These are phyloP conservation scores for Penicillium nordicum DNA, from an alignment of 2,329 filamentous ascomycete species.

Conservation along the genomic window DNA sequence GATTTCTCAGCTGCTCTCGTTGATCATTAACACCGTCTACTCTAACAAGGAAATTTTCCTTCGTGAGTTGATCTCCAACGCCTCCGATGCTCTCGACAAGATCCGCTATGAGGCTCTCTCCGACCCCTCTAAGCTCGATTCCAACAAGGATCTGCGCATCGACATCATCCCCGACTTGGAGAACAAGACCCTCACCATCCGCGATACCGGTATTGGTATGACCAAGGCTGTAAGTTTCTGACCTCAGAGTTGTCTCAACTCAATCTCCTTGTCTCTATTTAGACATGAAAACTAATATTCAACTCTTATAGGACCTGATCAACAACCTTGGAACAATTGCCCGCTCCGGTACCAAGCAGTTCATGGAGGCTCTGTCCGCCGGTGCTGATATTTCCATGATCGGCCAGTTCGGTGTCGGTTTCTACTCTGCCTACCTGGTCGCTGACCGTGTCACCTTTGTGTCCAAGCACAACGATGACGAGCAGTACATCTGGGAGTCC, in stretches of 20 bases:
- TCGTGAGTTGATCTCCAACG: constrained; percentile 96
- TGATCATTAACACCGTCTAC: constrained; percentile 99
- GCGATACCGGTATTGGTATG: constrained; percentile 99
- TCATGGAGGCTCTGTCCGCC: constrained; percentile 98
- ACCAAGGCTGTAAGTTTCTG: constrained; percentile 87
- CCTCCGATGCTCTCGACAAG: constrained; percentile 99
- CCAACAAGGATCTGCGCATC: constrained; percentile 96
- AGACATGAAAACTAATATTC: background rate
- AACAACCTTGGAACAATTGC: constrained; percentile 99
- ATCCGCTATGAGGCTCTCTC: constrained; percentile 98
- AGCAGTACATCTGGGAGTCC: constrained; percentile 99
- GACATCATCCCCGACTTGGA: constrained; percentile 98
- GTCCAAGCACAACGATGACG: constrained; percentile 99
- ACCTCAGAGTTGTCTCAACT: background rate
- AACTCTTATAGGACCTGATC: constrained; percentile 73
- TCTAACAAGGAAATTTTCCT: constrained; percentile 99
- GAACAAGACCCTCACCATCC: constrained; percentile 95
- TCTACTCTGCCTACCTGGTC: constrained; percentile 99
- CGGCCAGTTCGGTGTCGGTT: constrained; percentile 99
- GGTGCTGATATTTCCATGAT: constrained; percentile 99
- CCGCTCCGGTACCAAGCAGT: constrained; percentile 99
- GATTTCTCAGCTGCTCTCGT: constrained; percentile 99
- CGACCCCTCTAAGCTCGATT: constrained; percentile 94
- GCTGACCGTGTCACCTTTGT: constrained; percentile 92
- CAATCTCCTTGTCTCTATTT: background rate